Percentiles rank a stretch among this genome's conserved stretches.
These are phyloP conservation scores for Claviceps arundinis DNA, from an alignment of 2,329 filamentous ascomycete species.

Conservation along the genomic window DNA sequence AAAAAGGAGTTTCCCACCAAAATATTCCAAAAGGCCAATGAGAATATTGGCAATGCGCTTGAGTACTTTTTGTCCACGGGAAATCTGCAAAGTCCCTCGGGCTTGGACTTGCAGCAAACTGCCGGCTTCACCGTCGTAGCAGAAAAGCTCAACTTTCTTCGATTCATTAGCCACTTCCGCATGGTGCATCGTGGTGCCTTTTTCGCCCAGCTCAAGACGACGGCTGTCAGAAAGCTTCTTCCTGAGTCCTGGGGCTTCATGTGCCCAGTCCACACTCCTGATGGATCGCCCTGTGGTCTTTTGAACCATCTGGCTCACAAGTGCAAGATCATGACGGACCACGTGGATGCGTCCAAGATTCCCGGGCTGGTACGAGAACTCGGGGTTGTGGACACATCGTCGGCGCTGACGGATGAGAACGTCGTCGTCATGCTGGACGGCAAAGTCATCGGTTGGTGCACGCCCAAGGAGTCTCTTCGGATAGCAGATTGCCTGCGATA, in stretches of 20 bases:
- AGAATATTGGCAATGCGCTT: conserved; percentile 73
- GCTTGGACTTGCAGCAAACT: conserved; percentile 85
- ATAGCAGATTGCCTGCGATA: conserved; percentile 80
- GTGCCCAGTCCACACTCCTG: conserved; percentile 93
- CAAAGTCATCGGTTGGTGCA: conserved; percentile 78
- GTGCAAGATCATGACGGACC: conserved; percentile 72
- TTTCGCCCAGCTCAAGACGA: conserved; percentile 95
- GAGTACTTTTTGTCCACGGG: conserved; percentile 96
- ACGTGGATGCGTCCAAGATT: conserved; percentile 61
- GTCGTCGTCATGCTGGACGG: conserved; percentile 87
- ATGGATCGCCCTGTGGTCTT: conserved; percentile 87
- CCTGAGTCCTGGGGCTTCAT: conserved; percentile 98
- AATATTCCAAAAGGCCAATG: conserved; percentile 70
- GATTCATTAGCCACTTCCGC: conserved; percentile 97
- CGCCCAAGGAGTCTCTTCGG: conserved; percentile 64
- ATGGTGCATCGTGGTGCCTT: conserved; percentile 99
- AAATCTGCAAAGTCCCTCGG: conserved; percentile 81
- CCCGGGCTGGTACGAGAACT: conserved; percentile 64
- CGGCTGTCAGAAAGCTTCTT: conserved; percentile 85
- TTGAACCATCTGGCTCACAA: conserved; percentile 93
- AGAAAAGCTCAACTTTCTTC: conserved; percentile 97
- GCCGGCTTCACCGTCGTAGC: conserved; percentile 94
- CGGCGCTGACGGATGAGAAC: conserved; percentile 68
- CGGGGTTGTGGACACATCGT: conserved; percentile 62
- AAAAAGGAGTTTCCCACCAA: conserved; percentile 63